Conservation (phyloP, 1,139 yeast genomes). For the Lodderomyces margitis region DNA sequence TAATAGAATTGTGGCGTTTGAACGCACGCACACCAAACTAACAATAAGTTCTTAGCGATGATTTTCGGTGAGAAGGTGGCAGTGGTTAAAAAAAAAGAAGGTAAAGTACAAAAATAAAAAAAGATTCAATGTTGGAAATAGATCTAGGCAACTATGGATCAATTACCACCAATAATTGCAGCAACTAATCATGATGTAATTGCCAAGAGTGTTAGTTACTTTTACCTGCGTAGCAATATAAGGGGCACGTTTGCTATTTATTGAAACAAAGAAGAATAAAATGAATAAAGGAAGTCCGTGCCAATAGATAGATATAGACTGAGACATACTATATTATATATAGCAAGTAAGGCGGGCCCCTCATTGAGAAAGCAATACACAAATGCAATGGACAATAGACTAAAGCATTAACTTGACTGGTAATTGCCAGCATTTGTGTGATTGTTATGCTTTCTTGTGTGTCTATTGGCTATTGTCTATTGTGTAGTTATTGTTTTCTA, state of each 20-base stretch:
- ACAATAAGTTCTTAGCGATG: background rate
- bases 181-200: too few relatives aligned
- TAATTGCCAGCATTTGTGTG: constrained; percentile 1
- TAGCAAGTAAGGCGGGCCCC: constrained; percentile 1
- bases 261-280: too few relatives aligned
- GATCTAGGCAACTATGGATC: too few relatives aligned
- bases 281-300: constrained; percentile 2
- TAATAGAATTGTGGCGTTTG: background rate
- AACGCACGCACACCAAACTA: background rate
- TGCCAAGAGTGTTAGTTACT: background rate
- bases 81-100: too few relatives aligned
- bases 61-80: background rate
- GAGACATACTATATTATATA: background rate
- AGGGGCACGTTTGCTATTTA: background rate
- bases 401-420: background rate
- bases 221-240: background rate
- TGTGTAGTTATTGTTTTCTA: too few relatives aligned
- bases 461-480: background rate
- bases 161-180: too few relatives aligned
- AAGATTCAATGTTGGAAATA: background rate
- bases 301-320: background rate
- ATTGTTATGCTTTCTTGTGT: background rate
- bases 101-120: background rate
- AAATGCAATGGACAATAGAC: background rate
- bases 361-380: background rate